Conservation (phyloP, 23 red algal species). For the Agarophyton chilense region DNA sequence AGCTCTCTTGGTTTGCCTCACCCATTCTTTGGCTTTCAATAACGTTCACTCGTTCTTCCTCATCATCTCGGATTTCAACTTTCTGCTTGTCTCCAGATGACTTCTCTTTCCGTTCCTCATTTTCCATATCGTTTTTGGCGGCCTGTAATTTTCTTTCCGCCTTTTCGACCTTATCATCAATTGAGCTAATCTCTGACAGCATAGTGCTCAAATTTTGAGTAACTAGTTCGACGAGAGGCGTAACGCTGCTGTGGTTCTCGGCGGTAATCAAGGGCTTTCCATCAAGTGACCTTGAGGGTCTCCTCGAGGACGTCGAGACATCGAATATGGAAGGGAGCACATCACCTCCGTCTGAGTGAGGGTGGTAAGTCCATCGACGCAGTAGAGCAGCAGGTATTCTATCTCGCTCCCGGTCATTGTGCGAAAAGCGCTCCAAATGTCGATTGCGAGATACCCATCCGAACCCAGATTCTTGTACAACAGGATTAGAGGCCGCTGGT, state of each 20-base stretch:
- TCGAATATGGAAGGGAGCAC: slow-evolving; percentile 53
- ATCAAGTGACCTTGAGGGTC: not conserved
- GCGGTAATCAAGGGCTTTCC: not conserved
- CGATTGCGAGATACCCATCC: slow-evolving; percentile 38
- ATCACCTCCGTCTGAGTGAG: slow-evolving; percentile 31
- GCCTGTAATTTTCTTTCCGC: slow-evolving; percentile 13
- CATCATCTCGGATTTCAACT: slow-evolving; percentile 18
- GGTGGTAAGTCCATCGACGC: slow-evolving; percentile 53
- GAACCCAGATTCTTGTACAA: not conserved
- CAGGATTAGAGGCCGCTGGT: not conserved
- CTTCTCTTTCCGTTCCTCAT: slow-evolving; percentile 1
- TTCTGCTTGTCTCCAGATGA: not conserved
- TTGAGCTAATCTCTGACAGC: not conserved
- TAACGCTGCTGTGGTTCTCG: slow-evolving; percentile 10
- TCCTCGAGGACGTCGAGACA: not conserved
- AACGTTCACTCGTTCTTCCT: not conserved
- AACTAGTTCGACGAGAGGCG: not conserved
- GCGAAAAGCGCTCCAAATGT: slow-evolving; percentile 5
- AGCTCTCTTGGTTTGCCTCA: not conserved
- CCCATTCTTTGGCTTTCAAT: not conserved
- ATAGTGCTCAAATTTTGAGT: not conserved
- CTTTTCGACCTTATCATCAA: slow-evolving; percentile 31
- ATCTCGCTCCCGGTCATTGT: slow-evolving; percentile 21
- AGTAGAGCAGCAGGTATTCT: slow-evolving; percentile 28
- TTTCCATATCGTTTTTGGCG: slow-evolving; percentile 13